Base-by-base conservation (phyloP, 257 asterid species). In the Solanum pimpinellifolium region DNA sequence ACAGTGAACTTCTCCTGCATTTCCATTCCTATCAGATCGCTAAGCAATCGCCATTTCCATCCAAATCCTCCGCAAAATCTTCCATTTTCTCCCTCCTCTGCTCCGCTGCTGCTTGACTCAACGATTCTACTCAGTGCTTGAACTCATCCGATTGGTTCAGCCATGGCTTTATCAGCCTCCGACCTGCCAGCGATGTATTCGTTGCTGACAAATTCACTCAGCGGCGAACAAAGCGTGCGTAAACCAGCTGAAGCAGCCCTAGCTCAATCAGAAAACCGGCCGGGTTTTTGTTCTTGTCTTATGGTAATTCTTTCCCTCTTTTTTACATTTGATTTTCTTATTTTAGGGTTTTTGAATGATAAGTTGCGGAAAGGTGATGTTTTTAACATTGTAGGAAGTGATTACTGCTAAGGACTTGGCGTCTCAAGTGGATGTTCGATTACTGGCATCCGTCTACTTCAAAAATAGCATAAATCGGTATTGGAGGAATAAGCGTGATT, bases 261-360 rank as follows among this genome's bases (percentile, higher is more conserved):
- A 59, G 95, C 94, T 74, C 94, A 95, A 85, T 95, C 92, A n/a
- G 99, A 95, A 90, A 91, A 92, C 83, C 91, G 98, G 27, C 98
- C 98, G 29, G 99, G 99, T 83, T 97, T 97, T 91, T 96, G 99
- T 95, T 97, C 99, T 56, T 95, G 98, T 85, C 96, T 97, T 10
- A 91, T 95, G 99, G 99, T 97, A 96, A 78, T 70, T 33, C 27
- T 60, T 83, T 37, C 76, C 6, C 6, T 31, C 33, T 10, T 77
- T 69, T 69, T 37, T 72, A 9, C 5, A 23, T 68, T 16, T 20
- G 37, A 23, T 31, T 56, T 25, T 37, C 27, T 31, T 15, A 44
- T 41, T 85, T 16, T 77, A 46, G 66, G 87, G 73, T 73, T 73
- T 10, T 47, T 25, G 18, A 59, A 85, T 70, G 87, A 47, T 42